Conservation (phyloP, 2,329 filamentous ascomycete genomes). For the Shiraia sp. region DNA sequence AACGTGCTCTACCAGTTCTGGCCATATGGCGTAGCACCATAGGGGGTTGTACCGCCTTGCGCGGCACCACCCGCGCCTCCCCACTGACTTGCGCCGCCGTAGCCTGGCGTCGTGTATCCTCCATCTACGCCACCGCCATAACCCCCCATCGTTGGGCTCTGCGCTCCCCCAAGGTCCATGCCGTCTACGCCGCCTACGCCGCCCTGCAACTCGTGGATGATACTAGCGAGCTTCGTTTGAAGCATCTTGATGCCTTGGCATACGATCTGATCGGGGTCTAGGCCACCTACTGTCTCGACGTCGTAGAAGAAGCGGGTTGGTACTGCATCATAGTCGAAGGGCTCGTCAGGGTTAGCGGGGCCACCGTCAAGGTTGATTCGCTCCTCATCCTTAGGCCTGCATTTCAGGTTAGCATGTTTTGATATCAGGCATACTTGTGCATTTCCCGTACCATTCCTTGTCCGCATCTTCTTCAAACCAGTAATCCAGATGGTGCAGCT, state of each 20-base stretch:
- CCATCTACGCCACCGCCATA: conserved; percentile 60
- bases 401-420: neutral
- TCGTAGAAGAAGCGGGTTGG: conserved; percentile 90
- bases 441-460: conserved; percentile 75
- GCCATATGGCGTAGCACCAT: conserved; percentile 66
- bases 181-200: conserved; percentile 55
- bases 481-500: conserved; percentile 85
- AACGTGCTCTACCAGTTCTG: conserved; percentile 29
- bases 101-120: conserved; percentile 70
- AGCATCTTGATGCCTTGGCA: conserved; percentile 85
- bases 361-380: conserved; percentile 77
- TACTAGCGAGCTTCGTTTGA: conserved; percentile 83
- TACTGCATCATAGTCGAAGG: conserved; percentile 87
- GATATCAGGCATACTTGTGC: neutral
- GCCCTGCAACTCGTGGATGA: conserved; percentile 69
- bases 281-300: conserved; percentile 83
- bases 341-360: conserved; percentile 75
- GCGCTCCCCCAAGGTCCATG: conserved; percentile 63
- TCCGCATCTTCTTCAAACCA: conserved; percentile 91
- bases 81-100: conserved; percentile 63
- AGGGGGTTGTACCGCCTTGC: conserved; percentile 55
- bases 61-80: conserved; percentile 51
- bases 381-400: conserved; percentile 80
- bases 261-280: conserved; percentile 88
- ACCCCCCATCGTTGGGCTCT: conserved; percentile 63